A percentile compares a stretch with the other conserved stretches of the same genome.
These are phyloP conservation scores for Ceratocystis alfenasii DNA, from an alignment of 2,329 filamentous ascomycete genomes.

Conservation along the genomic window DNA sequence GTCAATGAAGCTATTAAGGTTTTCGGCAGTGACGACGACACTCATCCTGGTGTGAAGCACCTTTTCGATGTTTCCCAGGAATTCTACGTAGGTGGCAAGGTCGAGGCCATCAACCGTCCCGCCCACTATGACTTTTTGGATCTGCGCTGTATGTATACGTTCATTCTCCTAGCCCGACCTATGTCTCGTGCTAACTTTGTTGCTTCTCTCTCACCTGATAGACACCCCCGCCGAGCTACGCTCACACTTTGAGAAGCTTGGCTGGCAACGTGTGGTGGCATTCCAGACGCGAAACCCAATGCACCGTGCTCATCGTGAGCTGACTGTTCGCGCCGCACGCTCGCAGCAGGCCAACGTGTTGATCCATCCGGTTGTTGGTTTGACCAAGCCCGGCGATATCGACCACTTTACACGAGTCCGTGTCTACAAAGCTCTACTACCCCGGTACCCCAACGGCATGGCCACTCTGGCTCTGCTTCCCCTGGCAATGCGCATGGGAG, in stretches of 20 bases:
- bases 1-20: conserved; percentile 82
- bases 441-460: conserved; percentile 98
- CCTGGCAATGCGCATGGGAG: conserved; percentile 97
- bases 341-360: conserved; percentile 95
- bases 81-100: conserved; percentile 89
- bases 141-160: conserved; percentile 61
- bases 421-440: conserved; percentile 93
- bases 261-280: conserved; percentile 92
- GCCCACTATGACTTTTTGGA: conserved; percentile 99
- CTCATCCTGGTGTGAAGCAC: conserved; percentile 87
- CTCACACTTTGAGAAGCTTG: conserved; percentile 97
- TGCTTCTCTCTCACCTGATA: conserved; percentile 28
- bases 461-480: conserved; percentile 88
- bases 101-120: conserved; percentile 86
- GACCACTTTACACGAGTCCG: conserved; percentile 99
- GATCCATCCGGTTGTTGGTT: conserved; percentile 94
- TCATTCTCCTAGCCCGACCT: not conserved
- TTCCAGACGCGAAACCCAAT: conserved; percentile 99
- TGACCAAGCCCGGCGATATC: conserved; percentile 98
- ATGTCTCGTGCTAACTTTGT: conserved; percentile 21
- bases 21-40: conserved; percentile 80
- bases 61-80: conserved; percentile 70
- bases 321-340: conserved; percentile 92
- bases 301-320: conserved; percentile 95
- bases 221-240: conserved; percentile 90